Base-by-base conservation (phyloP, 225 moss, liverwort and hornwort species). In the Physcomitrium patens region DNA sequence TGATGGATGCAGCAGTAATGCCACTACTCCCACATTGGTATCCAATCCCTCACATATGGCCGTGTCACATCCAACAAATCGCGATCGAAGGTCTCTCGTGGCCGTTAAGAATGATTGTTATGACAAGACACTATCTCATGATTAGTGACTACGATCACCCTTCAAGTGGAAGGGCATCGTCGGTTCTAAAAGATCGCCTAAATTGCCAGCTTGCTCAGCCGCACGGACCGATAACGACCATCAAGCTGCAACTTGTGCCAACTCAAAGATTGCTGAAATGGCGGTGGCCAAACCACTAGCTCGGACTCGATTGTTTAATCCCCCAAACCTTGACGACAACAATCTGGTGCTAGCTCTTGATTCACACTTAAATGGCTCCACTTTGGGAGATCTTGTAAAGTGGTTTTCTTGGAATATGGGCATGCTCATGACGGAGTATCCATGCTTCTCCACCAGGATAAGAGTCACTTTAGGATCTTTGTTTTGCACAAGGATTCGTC, bases 131-230 rank as follows among this genome's bases (percentile, higher is more conserved):
- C 67, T 89, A 8, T 73, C 79, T 48, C 78, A 46, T 9, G 69
- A 71, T 14, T 81, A 90, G 2, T 94, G 92, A 94, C 75, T 92
- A 47, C 81, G 91, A 50, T 86, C 91, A 12, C 91, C 93, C 10
- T 82, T 92, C 69, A 96, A 96, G 82, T 96, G 96, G 96, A 94
- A 88, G 71, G 79, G 84, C 13, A 82, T 92, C 28, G 88, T 89
- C 49, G 90, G 94, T 26, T 70, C 81, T 55, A 94, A 85, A 83
- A 89, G 87, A 78, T 73, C 76, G 43, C 78, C 86, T 42, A 88
- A 86, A 79, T 67, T 71, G 8, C 68, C 31, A 1, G 4, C 89
- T 31, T 80, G 46, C 58, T 22, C 44, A 20, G 82, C 76, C 4
- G 54, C 16, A 31, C 76, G 68, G 75, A 45, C 24, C 8, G 80